Evolutionary conservation across 306 rosid genomes (phyloP).

Genomic region (Lathyrus aphaca): DNA sequence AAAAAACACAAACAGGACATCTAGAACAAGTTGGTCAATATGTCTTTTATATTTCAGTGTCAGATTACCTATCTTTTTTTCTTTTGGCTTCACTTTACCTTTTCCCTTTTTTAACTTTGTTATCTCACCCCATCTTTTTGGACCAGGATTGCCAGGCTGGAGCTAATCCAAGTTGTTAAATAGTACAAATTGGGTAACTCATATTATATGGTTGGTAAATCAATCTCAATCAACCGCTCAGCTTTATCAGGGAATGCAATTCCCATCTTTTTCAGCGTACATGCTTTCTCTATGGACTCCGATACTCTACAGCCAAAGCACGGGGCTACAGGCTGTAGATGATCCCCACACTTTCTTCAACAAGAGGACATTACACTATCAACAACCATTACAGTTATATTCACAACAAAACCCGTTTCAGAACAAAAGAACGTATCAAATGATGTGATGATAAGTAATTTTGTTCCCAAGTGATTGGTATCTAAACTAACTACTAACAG

Average conservation of each 20-base stretch:
- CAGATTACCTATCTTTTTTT: background rate
- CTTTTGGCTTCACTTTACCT: background rate
- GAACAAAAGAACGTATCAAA: slow-evolving; percentile 24
- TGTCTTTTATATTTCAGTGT: slow-evolving; percentile 2
- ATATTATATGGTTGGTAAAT: background rate
- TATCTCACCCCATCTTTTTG: background rate
- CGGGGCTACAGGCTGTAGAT: background rate
- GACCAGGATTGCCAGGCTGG: background rate
- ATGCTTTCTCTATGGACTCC: background rate
- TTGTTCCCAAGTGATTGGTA: slow-evolving; percentile 12
- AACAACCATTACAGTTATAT: slow-evolving; percentile 24
- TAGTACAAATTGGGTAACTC: background rate
- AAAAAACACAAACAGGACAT: background rate
- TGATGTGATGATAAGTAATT: slow-evolving; percentile 14
- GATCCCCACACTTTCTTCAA: background rate
- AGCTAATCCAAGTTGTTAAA: background rate
- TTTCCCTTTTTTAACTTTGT: background rate
- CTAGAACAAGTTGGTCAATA: background rate
- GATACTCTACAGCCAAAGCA: background rate
- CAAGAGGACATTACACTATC: background rate
- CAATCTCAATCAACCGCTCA: background rate
- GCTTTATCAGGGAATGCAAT: background rate
- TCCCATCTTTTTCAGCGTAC: background rate
- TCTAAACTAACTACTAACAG: slow-evolving; percentile 32
- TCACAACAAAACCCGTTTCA: background rate